These are phyloP conservation scores for Parmales sp. DNA, from an alignment of 108 stramenopile genomes.

Conservation along the genomic window DNA sequence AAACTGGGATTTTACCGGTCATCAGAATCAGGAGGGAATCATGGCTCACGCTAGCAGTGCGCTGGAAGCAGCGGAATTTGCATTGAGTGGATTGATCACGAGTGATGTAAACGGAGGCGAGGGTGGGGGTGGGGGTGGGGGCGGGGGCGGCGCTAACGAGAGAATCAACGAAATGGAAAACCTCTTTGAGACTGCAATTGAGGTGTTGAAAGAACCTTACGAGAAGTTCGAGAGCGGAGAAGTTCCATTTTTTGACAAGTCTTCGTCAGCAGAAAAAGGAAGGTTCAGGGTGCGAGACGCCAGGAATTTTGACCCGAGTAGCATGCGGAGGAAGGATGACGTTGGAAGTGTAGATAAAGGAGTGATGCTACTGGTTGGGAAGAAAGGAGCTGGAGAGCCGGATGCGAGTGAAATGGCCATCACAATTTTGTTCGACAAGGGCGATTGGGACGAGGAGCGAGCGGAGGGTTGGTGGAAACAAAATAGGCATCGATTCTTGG, in stretches of 20 bases:
- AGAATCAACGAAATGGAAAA: neutral
- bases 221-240: neutral
- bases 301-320: neutral
- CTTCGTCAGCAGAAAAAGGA: neutral
- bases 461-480: neutral
- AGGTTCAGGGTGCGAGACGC: conserved; percentile 6
- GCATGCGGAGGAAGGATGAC: conserved; percentile 1
- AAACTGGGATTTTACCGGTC: conserved; percentile 5
- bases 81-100: neutral
- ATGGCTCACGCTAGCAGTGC: neutral
- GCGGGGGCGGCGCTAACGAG: neutral
- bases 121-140: neutral
- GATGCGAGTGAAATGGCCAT: neutral
- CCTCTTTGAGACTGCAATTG: neutral
- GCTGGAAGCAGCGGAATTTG: neutral
- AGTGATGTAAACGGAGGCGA: neutral
- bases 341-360: neutral
- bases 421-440: conserved; percentile 1
- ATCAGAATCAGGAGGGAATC: neutral
- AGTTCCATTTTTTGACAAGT: neutral
- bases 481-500: conserved; percentile 2
- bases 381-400: conserved; percentile 1
- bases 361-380: neutral
- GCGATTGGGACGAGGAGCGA: neutral
- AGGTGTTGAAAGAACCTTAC: neutral